Conservation (phyloP, 2,329 filamentous ascomycete genomes). For the Fusarium irregulare region DNA sequence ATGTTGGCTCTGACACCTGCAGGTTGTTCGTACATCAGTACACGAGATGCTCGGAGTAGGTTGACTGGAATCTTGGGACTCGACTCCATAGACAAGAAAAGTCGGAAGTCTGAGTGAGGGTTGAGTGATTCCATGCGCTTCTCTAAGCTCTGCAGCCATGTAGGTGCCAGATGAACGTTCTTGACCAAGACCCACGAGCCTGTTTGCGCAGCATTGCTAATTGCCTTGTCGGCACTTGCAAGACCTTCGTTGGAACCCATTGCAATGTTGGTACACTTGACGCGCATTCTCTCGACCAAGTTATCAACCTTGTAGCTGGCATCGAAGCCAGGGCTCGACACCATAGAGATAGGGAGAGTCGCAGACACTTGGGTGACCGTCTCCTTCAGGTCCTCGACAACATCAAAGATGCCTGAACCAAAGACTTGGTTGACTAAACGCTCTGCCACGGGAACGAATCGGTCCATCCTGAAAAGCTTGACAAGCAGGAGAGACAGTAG, state of each 20-base stretch:
- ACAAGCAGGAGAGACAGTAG: slow-evolving; percentile 88
- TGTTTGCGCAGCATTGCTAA: slow-evolving; percentile 88
- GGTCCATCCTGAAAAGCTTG: slow-evolving; percentile 94
- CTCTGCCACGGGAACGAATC: slow-evolving; percentile 92
- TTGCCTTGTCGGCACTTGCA: slow-evolving; percentile 93
- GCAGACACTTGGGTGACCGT: slow-evolving; percentile 87
- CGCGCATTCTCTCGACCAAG: slow-evolving; percentile 84
- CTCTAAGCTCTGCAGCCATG: slow-evolving; percentile 96
- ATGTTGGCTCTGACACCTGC: slow-evolving; percentile 97
- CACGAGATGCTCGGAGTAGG: slow-evolving; percentile 88
- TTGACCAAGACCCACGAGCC: slow-evolving; percentile 98
- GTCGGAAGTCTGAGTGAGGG: slow-evolving; percentile 89
- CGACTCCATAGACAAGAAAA: slow-evolving; percentile 98
- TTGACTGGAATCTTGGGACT: slow-evolving; percentile 98
- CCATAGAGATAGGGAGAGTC: slow-evolving; percentile 87
- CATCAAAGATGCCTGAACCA: slow-evolving; percentile 82
- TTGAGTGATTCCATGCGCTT: slow-evolving; percentile 97
- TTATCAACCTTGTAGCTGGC: slow-evolving; percentile 99
- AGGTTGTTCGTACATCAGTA: slow-evolving; percentile 98
- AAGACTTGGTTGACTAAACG: slow-evolving; percentile 90
- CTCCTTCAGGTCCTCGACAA: slow-evolving; percentile 84
- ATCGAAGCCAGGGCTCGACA: slow-evolving; percentile 96
- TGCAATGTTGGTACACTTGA: slow-evolving; percentile 93
- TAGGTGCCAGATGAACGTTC: slow-evolving; percentile 96
- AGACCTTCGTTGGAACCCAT: slow-evolving; percentile 98